Evolutionary conservation across 2,329 filamentous ascomycete species (phyloP), one percentile per base, ranked within the genome.

Genomic region (Rhynchosporium agropyri): DNA sequence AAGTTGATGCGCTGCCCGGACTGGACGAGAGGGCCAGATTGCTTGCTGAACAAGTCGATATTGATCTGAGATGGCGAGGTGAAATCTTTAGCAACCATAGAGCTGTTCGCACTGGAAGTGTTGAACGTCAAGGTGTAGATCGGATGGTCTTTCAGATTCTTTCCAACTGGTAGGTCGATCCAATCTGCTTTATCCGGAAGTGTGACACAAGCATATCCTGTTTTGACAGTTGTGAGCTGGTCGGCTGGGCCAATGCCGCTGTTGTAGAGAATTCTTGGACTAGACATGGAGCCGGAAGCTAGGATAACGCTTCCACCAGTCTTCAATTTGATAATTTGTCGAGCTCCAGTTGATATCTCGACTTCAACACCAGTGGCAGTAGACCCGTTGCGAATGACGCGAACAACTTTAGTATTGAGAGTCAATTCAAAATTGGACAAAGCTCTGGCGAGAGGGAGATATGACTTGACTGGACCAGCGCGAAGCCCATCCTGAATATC

Each of bases 391-490:
- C 89, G 85, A n/a, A 90, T 76, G 13, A 89, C 81, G 33, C 88
- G 82, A 65, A 82, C 81, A 26, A 89, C 87, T 50, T 84, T 81
- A 4, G 87, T 89, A 72, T 87, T 84, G 38, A 83, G 84, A 77
- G 83, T 84, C 40, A 91, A 77, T 61, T 83, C 80, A 76, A 91
- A 91, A 77, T 90, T 89, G 53, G 77, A 75, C 60, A 84, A 80
- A 49, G 78, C 77, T 53, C 80, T 78, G 2, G 87, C 87, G 9
- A 81, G 80, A 7, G 86, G 84, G 1, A 91, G 82, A 70, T 91
- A 91, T 1, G 89, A 89, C 9, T 84, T 84, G 71, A 91, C 79
- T 9, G 88, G 88, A 1, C 89, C 89, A 58, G 84, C 85, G 64
- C 89, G 81, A 73, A 89, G 84, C 62, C 86, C 87, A 51, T 86